A percentile compares a stretch with the other conserved stretches of the same genome.
phyloP scores from a whole-genome alignment of 352 stramenopile species.

The Halophytophthora batemanensis region DNA sequence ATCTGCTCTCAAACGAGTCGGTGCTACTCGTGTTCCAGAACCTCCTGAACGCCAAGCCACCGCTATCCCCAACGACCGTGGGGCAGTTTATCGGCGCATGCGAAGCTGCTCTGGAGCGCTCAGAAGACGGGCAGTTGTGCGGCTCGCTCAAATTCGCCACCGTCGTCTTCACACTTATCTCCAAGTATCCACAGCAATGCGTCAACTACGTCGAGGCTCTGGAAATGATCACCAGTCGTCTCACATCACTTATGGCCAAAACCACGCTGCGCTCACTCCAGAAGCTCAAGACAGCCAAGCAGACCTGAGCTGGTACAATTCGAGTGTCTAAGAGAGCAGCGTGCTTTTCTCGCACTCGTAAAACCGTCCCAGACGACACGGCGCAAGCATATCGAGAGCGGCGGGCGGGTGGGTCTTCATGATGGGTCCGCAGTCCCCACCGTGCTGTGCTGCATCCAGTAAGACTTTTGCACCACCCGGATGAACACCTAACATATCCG shows the following conservation, averaged over 20 bases:
- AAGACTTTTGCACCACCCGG: conserved; percentile 78
- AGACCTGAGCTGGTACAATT: conserved; percentile 7
- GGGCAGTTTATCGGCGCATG: conserved; percentile 45
- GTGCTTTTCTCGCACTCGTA: conserved; percentile 57
- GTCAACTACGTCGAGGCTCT: conserved; percentile 37
- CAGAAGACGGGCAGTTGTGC: conserved; percentile 24
- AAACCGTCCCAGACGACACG: conserved; percentile 63
- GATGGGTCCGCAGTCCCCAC: conserved; percentile 52
- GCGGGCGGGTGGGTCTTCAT: conserved; percentile 50
- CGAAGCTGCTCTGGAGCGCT: conserved; percentile 37
- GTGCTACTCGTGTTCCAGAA: conserved; percentile 75
- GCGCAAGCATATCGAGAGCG: conserved; percentile 38
- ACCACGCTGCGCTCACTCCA: conserved; percentile 64
- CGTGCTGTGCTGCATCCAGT: conserved; percentile 46
- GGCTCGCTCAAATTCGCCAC: conserved; percentile 62
- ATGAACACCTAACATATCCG: conserved; percentile 83
- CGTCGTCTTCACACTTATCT: conserved; percentile 61
- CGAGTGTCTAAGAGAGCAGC: conserved; percentile 13
- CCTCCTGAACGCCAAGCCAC: conserved; percentile 56
- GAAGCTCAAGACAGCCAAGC: conserved; percentile 47
- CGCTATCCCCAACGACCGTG: conserved; percentile 39
- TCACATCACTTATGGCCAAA: conserved; percentile 63
- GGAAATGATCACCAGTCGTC: conserved; percentile 35
- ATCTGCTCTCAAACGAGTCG: conserved; percentile 61
- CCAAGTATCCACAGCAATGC: conserved; percentile 58